phyloP scores from a whole-genome alignment of 1,139 yeast genomes.

The Protomyces pachydermus region DNA sequence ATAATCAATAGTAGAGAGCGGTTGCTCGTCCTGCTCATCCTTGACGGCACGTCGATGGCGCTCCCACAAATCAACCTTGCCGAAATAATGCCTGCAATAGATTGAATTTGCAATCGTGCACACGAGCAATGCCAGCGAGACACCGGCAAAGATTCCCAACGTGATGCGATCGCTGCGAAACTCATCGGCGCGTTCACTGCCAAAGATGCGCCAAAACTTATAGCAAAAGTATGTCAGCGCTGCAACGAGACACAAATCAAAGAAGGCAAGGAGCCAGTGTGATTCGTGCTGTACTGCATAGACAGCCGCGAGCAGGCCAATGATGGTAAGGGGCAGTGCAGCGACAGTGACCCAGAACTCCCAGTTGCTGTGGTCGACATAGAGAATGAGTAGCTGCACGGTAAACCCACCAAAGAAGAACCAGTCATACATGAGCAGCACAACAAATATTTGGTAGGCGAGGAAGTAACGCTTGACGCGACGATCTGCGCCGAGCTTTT shows the following conservation, averaged over 20 bases:
- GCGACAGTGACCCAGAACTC: slow-evolving; percentile 26
- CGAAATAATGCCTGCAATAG: slow-evolving; percentile 43
- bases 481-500: slow-evolving; percentile 51
- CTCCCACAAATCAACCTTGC: slow-evolving; percentile 36
- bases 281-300: slow-evolving; percentile 18
- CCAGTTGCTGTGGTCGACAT: slow-evolving; percentile 16
- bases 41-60: neutral
- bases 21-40: neutral
- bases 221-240: slow-evolving; percentile 51
- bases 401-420: slow-evolving; percentile 31
- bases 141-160: slow-evolving; percentile 46
- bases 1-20: neutral
- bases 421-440: slow-evolving; percentile 33
- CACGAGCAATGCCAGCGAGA: slow-evolving; percentile 45
- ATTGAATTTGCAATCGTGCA: slow-evolving; percentile 44
- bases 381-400: slow-evolving; percentile 19
- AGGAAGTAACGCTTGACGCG: slow-evolving; percentile 39
- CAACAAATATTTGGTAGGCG: slow-evolving; percentile 39
- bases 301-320: slow-evolving; percentile 15
- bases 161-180: slow-evolving; percentile 51
- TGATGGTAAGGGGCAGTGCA: slow-evolving; percentile 14
- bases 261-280: slow-evolving; percentile 7
- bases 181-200: slow-evolving; percentile 45
- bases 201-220: slow-evolving; percentile 48
- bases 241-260: slow-evolving; percentile 36